Conservation (phyloP, 768 basidiomycete genomes). For the Rhizopogon vesiculosus region DNA sequence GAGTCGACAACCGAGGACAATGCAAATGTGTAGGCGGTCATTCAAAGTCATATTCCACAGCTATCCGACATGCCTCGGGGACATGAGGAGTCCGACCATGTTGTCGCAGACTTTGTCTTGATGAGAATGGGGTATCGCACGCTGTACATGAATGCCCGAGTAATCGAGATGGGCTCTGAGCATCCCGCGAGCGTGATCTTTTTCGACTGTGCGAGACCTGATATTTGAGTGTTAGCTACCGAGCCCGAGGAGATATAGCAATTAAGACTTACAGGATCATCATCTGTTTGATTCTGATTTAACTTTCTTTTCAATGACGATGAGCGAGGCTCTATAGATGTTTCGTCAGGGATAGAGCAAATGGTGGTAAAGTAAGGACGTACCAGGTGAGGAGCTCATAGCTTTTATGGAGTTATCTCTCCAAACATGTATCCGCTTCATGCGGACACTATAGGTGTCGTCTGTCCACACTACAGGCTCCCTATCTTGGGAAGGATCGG, state of each 20-base stretch:
- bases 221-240: constrained; percentile 9
- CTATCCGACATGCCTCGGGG: constrained; percentile 69
- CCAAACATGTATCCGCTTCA: constrained; percentile 72
- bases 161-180: constrained; percentile 32
- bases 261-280: constrained; percentile 34
- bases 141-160: constrained; percentile 66
- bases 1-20: neutral
- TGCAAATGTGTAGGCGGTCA: constrained; percentile 11
- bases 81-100: constrained; percentile 50
- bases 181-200: constrained; percentile 46
- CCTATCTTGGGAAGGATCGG: constrained; percentile 27
- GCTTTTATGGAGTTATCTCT: constrained; percentile 52
- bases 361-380: constrained; percentile 13
- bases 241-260: constrained; percentile 2
- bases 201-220: constrained; percentile 54
- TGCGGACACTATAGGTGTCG: constrained; percentile 50
- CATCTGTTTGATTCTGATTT: constrained; percentile 33
- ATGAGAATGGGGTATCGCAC: constrained; percentile 64
- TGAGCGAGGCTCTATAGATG: constrained; percentile 14
- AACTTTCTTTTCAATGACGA: constrained; percentile 46
- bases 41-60: constrained; percentile 74
- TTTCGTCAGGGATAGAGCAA: constrained; percentile 5
- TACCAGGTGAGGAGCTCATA: constrained; percentile 37
- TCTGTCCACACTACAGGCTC: constrained; percentile 27
- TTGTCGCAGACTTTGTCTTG: constrained; percentile 52